These are phyloP conservation scores for Gilbertella persicaria DNA, from an alignment of 371 early-diverging fungal genomes.

Conservation along the genomic window DNA sequence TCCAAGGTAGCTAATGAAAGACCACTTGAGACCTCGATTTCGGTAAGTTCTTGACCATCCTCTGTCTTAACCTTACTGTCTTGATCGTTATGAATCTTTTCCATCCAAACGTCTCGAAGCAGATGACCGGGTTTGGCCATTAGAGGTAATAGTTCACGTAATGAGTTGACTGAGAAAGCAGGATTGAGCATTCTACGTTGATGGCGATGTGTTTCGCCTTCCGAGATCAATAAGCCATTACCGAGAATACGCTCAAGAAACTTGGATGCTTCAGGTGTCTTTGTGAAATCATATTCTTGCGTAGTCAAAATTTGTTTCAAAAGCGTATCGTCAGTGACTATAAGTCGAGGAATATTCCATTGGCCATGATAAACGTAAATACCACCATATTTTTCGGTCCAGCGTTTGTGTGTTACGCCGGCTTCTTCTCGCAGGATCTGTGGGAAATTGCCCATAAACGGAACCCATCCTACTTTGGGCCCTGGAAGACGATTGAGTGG, in stretches of 20 bases:
- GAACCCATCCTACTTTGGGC: slow-evolving; percentile 53
- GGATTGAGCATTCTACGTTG: slow-evolving; percentile 75
- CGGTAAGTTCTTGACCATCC: slow-evolving; percentile 12
- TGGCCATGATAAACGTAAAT: slow-evolving; percentile 50
- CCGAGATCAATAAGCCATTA: slow-evolving; percentile 57
- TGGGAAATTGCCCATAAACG: slow-evolving; percentile 53
- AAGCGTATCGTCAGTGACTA: slow-evolving; percentile 53
- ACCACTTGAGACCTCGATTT: slow-evolving; percentile 37
- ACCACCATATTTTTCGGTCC: slow-evolving; percentile 58
- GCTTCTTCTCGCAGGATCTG: slow-evolving; percentile 55
- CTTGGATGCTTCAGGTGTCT: slow-evolving; percentile 27
- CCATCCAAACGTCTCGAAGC: slow-evolving; percentile 40
- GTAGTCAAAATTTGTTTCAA: slow-evolving; percentile 54
- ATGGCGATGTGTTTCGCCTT: slow-evolving; percentile 60
- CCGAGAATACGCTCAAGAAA: slow-evolving; percentile 51
- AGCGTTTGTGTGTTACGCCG: slow-evolving; percentile 49
- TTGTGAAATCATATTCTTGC: slow-evolving; percentile 55
- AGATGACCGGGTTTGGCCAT: slow-evolving; percentile 38
- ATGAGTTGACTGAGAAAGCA: slow-evolving; percentile 55
- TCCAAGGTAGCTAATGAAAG: slow-evolving; percentile 46
- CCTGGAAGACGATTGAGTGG: slow-evolving; percentile 61
- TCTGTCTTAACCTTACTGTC: not conserved
- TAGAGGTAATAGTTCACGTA: slow-evolving; percentile 49
- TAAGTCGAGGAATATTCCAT: slow-evolving; percentile 53
- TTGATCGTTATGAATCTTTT: slow-evolving; percentile 4